Conservation (phyloP, 2,329 filamentous ascomycete species). For the Geosmithia morbida region DNA sequence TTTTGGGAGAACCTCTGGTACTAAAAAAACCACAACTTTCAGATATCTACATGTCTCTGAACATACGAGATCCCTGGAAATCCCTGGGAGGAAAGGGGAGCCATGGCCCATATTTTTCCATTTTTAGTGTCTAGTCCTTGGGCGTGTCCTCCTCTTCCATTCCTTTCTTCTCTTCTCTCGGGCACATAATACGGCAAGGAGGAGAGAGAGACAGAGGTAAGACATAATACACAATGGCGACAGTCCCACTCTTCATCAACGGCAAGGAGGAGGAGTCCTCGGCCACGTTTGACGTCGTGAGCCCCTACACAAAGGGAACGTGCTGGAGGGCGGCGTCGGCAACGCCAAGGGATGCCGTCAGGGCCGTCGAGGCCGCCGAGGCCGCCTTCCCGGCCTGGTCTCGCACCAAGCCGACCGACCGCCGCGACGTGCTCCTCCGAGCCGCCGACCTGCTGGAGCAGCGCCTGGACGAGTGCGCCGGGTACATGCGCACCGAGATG, state of each 20-base stretch:
- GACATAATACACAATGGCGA: background rate
- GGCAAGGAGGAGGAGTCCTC: constrained; percentile 31
- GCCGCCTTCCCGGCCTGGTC: constrained; percentile 50
- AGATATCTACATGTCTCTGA: too few species aligned
- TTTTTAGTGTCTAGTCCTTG: too few species aligned
- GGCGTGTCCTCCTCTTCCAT: too few species aligned
- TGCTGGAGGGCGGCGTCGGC: constrained; percentile 28
- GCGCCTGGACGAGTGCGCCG: constrained; percentile 36
- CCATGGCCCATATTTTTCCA: too few species aligned
- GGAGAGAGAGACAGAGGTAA: background rate
- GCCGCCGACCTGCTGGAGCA: constrained; percentile 43
- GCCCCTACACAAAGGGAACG: constrained; percentile 29
- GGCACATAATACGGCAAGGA: too few species aligned
- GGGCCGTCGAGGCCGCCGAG: constrained; percentile 25
- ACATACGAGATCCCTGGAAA: too few species aligned
- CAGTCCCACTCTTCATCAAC: constrained; percentile 25
- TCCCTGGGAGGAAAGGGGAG: too few species aligned
- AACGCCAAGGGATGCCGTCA: constrained; percentile 33
- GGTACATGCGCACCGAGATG: constrained; percentile 33
- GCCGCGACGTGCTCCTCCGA: constrained; percentile 47
- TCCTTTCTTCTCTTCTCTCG: too few species aligned
- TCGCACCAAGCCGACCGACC: constrained; percentile 36
- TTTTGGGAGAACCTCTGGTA: too few species aligned
- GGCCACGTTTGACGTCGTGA: constrained; percentile 39
- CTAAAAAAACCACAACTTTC: too few species aligned